Conservation (phyloP, 73 alveolate species). For the Tetrahymena borealis region DNA sequence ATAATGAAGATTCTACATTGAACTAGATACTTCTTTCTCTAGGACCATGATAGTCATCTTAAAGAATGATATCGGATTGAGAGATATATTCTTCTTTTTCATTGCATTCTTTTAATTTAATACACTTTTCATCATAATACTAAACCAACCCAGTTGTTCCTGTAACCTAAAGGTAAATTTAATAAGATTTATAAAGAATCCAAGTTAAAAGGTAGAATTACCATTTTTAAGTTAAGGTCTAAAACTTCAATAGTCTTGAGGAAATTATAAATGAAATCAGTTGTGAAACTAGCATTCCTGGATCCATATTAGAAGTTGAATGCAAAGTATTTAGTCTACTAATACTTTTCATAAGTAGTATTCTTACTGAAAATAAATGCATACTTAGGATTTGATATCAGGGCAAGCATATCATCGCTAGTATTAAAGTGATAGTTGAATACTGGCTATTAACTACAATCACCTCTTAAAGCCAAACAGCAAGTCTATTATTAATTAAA, state of each 20-base stretch:
- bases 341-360: background rate
- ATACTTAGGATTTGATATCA: background rate
- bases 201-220: background rate
- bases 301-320: background rate
- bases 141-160: background rate
- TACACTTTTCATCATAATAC: background rate
- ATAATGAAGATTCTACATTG: background rate
- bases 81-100: background rate
- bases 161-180: background rate
- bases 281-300: background rate
- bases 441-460: background rate
- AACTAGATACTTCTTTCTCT: background rate
- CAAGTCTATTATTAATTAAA: background rate
- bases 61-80: background rate
- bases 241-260: background rate
- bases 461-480: background rate
- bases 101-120: background rate
- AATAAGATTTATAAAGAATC: background rate
- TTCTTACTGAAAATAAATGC: background rate
- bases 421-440: background rate
- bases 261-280: background rate
- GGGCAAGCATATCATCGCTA: background rate
- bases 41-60: background rate
- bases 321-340: background rate
- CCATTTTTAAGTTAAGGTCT: background rate